Evolutionary conservation across 2,329 filamentous ascomycete genomes (phyloP).

Genomic region (Fusarium sp.): DNA sequence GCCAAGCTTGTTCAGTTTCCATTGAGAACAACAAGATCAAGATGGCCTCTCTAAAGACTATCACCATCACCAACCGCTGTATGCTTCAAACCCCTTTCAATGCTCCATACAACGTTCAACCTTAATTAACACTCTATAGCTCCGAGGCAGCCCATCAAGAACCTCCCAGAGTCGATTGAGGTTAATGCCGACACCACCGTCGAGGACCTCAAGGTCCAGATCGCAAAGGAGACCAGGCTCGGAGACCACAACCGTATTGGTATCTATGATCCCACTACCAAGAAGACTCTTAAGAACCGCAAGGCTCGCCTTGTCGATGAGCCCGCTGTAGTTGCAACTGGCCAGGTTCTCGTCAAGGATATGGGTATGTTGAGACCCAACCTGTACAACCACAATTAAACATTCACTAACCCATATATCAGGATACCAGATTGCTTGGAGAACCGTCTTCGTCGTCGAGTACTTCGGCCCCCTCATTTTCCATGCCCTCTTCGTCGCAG

Average conservation of each 20-base stretch:
- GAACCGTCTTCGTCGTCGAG: constrained; percentile 93
- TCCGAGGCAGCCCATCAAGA: constrained; percentile 63
- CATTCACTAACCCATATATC: constrained; percentile 6
- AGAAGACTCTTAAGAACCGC: constrained; percentile 72
- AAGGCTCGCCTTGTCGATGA: constrained; percentile 63
- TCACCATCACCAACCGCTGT: constrained; percentile 59
- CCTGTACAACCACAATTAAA: neutral
- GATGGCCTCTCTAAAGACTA: constrained; percentile 50
- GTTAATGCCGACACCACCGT: constrained; percentile 64
- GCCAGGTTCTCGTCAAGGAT: constrained; percentile 87
- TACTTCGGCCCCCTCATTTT: constrained; percentile 93
- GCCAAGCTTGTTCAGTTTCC: constrained; percentile 5
- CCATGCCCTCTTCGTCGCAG: constrained; percentile 77
- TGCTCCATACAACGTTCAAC: neutral
- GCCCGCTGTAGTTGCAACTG: constrained; percentile 58
- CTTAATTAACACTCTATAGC: constrained; percentile 45
- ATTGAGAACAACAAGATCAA: constrained; percentile 17
- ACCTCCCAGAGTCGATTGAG: constrained; percentile 64
- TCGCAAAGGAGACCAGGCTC: constrained; percentile 64
- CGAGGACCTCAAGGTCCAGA: constrained; percentile 67
- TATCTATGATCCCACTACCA: constrained; percentile 68
- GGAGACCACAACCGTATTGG: constrained; percentile 71
- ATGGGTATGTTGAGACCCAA: constrained; percentile 71
- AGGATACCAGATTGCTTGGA: constrained; percentile 93
- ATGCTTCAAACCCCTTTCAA: constrained; percentile 11